These are phyloP conservation scores for Auricularia auricula-judae DNA, from an alignment of 768 basidiomycete genomes.

Conservation along the genomic window DNA sequence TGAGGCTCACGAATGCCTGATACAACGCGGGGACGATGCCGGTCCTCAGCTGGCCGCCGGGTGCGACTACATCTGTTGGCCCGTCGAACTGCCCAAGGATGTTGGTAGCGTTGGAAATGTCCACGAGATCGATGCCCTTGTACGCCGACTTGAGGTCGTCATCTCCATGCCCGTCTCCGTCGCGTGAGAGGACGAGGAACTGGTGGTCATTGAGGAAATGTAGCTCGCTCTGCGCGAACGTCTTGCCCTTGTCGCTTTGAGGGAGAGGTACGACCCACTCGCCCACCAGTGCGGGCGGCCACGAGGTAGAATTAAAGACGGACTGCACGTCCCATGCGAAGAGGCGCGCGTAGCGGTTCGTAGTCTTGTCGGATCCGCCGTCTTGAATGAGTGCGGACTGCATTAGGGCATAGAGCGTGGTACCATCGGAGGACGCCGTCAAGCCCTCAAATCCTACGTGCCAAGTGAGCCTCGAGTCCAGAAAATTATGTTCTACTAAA, in stretches of 20 bases:
- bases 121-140: slow-evolving; percentile 52
- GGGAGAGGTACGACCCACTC: slow-evolving; percentile 55
- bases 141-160: slow-evolving; percentile 37
- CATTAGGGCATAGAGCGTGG: slow-evolving; percentile 47
- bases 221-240: slow-evolving; percentile 43
- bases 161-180: slow-evolving; percentile 50
- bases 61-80: slow-evolving; percentile 39
- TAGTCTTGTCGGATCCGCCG: slow-evolving; percentile 37
- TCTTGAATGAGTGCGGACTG: slow-evolving; percentile 57
- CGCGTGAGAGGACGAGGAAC: slow-evolving; percentile 51
- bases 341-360: slow-evolving; percentile 42
- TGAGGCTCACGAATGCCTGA: slow-evolving; percentile 42
- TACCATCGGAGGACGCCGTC: slow-evolving; percentile 35
- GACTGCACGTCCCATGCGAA: slow-evolving; percentile 42
- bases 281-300: slow-evolving; percentile 27
- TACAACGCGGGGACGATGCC: slow-evolving; percentile 43
- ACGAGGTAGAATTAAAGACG: not conserved
- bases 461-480: not conserved
- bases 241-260: slow-evolving; percentile 38
- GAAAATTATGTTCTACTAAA: not conserved
- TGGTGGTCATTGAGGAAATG: slow-evolving; percentile 39
- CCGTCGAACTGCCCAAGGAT: slow-evolving; percentile 48
- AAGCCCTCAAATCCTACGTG: slow-evolving; percentile 44
- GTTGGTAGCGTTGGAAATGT: slow-evolving; percentile 46
- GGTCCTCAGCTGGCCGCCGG: slow-evolving; percentile 33